Base-by-base conservation (phyloP, 2,329 filamentous ascomycete species). In the Sphaerostilbella broomeana region DNA sequence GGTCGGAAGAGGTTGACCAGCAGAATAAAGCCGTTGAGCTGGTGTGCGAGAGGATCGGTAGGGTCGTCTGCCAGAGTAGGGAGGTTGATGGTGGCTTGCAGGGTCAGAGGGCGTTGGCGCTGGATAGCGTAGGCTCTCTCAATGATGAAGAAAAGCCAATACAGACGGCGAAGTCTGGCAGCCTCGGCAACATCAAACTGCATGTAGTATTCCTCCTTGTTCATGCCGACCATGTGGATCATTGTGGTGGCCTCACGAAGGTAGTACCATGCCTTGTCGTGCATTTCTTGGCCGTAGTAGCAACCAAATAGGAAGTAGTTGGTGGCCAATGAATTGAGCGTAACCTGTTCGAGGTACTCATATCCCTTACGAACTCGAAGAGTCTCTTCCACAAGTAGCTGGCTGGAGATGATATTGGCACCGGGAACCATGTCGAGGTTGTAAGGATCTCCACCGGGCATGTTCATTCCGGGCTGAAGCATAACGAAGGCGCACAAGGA, bases 261-360 rank as follows among this genome's bases (percentile, higher is more conserved):
- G 56, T 86, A 79, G 54, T 80, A 88, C 84, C 85, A 90, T 2
- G 84, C 84, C 57, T 80, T 79, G 46, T 84, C 79, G 56, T 88
- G 82, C 56, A 80, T 70, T 46, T 87, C 82, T 32, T 86, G 64
- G 25, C 77, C 81, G 45, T 83, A 81, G 56, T 82, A 77, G 42
- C 80, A 81, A 25, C 76, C 81, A 51, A 86, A 88, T 18, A 90
- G 58, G 57, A 90, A 88, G 60, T 85, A 87, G 38, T 81, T 87
- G n/a, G 82, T 86, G 43, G 80, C 77, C 10, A 86, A 58, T 30
- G 67, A 73, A 50, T 77, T 76, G 43, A 74, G 58, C 7, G 67
- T 75, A 6, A 77, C 70, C 11, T 63, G 63, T 36, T 77, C 74
- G 21, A 75, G 65, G 46, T 78, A 77, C 43, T 82, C 77, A 47